phyloP scores from a whole-genome alignment of 2,329 filamentous ascomycete genomes.

The Trichoderma afroharzianum region DNA sequence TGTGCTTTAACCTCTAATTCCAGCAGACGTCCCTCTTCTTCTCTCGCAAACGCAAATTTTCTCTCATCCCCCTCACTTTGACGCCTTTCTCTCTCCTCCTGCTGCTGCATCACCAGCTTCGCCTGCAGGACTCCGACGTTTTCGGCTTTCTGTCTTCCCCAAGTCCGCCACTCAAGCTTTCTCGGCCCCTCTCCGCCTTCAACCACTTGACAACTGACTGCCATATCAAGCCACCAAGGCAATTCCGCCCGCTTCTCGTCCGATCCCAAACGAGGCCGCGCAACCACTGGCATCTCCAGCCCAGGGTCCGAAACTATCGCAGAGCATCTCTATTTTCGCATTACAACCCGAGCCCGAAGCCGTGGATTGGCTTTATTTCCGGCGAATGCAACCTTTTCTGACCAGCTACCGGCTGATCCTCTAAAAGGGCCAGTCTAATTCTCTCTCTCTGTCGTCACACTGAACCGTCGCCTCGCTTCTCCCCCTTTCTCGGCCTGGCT shows the following conservation, averaged over 20 bases:
- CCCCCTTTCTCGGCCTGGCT: not conserved
- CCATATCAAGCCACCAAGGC: conserved; percentile 5
- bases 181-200: conserved; percentile 1
- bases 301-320: not conserved
- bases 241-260: conserved; percentile 4
- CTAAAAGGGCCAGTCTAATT: not conserved
- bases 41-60: not conserved
- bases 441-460: not conserved
- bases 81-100: not conserved
- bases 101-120: not conserved
- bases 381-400: not conserved
- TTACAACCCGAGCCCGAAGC: not conserved
- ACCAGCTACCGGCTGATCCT: not conserved
- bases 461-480: not conserved
- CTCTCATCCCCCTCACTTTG: not conserved
- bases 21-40: not conserved
- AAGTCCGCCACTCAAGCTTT: not conserved
- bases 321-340: not conserved
- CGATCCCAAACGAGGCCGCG: not conserved
- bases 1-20: not conserved
- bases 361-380: not conserved
- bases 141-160: not conserved
- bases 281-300: not conserved
- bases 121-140: not conserved
- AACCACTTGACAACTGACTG: conserved; percentile 1